These are phyloP conservation scores for Gossypium laxum DNA, from an alignment of 441 rosid species.

Conservation along the genomic window DNA sequence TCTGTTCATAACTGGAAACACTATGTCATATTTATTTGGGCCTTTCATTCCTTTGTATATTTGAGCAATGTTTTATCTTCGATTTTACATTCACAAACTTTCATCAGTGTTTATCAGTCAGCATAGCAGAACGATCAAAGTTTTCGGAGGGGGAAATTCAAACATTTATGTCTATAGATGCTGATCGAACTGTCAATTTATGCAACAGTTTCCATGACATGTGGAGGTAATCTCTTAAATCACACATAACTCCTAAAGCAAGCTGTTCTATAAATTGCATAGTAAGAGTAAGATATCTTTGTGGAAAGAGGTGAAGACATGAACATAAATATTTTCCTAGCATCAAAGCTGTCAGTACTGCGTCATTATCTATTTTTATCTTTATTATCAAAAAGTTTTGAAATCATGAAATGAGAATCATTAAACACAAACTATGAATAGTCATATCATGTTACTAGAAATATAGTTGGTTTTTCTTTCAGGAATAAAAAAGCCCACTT, in stretches of 20 bases:
- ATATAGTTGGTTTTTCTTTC: neutral
- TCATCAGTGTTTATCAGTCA: conserved; percentile 60
- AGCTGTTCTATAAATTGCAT: neutral
- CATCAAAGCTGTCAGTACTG: neutral
- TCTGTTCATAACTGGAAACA: neutral
- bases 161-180: conserved; percentile 96
- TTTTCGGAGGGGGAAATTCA: conserved; percentile 94
- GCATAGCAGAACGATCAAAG: conserved; percentile 60
- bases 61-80: conserved; percentile 8
- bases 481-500: neutral
- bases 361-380: neutral
- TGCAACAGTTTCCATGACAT: conserved; percentile 86
- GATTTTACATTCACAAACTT: conserved; percentile 19
- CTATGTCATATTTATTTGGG: neutral
- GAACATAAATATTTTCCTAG: neutral
- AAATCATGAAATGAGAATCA: conserved; percentile 2
- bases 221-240: conserved; percentile 63
- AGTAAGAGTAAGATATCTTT: neutral
- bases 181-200: conserved; percentile 82
- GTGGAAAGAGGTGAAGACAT: neutral
- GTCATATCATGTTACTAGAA: neutral
- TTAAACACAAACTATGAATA: neutral
- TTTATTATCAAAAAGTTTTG: neutral
- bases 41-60: neutral
- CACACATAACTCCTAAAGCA: neutral